Evolutionary conservation across 768 basidiomycete genomes (phyloP).

Genomic region (Termitomyces sp.): DNA sequence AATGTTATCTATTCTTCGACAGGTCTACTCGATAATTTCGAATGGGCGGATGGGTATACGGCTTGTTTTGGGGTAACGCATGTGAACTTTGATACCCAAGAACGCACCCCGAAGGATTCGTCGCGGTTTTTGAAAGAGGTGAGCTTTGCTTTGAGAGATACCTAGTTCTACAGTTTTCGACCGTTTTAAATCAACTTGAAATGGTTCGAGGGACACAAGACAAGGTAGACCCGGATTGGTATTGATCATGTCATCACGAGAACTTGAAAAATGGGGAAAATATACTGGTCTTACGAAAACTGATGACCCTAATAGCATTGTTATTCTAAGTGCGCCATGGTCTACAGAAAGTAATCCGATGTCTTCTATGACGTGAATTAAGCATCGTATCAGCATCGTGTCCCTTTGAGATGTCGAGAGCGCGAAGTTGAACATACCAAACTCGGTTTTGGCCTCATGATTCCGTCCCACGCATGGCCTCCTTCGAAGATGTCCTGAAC

Average conservation of each 20-base stretch:
- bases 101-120: constrained; percentile 58
- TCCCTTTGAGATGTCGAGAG: no score
- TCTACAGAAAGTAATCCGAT: no score
- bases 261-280: neutral
- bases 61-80: constrained; percentile 68
- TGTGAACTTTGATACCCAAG: constrained; percentile 60
- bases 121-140: constrained; percentile 42
- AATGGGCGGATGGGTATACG: constrained; percentile 66
- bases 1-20: neutral
- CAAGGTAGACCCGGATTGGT: neutral
- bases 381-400: no score
- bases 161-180: neutral
- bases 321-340: neutral
- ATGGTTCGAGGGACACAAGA: constrained; percentile 13
- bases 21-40: constrained; percentile 67
- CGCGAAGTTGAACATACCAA: no score
- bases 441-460: no score
- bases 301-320: neutral
- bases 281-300: neutral
- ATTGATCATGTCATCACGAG: neutral
- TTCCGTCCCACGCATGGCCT: no score
- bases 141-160: neutral
- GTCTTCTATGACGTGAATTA: no score
- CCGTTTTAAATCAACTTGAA: neutral
- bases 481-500: no score